Conservation (phyloP, 768 basidiomycete genomes). For the Agaricus blazei region DNA sequence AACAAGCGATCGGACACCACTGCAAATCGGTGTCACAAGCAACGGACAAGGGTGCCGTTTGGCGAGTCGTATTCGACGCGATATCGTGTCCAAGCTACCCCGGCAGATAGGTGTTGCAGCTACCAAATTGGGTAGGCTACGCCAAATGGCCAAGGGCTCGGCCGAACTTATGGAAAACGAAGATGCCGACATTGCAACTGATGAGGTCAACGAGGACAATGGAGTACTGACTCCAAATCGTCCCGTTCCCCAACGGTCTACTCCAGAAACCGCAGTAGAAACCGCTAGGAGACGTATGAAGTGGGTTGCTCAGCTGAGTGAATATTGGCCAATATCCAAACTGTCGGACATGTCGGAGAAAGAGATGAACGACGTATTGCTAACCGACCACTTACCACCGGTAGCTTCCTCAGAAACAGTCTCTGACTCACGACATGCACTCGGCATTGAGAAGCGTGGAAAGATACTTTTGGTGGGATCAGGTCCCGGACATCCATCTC, state of each 20-base stretch:
- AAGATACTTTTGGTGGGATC: slow-evolving; percentile 90
- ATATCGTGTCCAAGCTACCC: slow-evolving; percentile 74
- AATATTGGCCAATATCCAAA: slow-evolving; percentile 86
- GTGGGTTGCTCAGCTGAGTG: slow-evolving; percentile 95
- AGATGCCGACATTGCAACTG: slow-evolving; percentile 25
- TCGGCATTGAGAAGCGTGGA: slow-evolving; percentile 39
- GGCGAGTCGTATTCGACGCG: slow-evolving; percentile 71
- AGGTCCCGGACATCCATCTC: slow-evolving; percentile 90
- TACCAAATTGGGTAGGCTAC: slow-evolving; percentile 63
- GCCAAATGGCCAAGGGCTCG: slow-evolving; percentile 43
- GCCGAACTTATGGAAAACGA: slow-evolving; percentile 16
- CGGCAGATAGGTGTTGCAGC: slow-evolving; percentile 72
- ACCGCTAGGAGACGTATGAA: slow-evolving; percentile 65
- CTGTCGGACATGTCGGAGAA: slow-evolving; percentile 61
- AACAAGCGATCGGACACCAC: slow-evolving; percentile 39
- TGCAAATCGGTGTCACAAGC: slow-evolving; percentile 83
- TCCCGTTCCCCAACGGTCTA: slow-evolving; percentile 54
- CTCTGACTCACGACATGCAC: slow-evolving; percentile 28
- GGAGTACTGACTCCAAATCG: slow-evolving; percentile 56
- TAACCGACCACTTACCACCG: slow-evolving; percentile 24
- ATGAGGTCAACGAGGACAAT: slow-evolving; percentile 50
- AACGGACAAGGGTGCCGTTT: slow-evolving; percentile 91
- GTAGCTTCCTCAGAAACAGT: slow-evolving; percentile 10
- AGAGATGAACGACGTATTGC: slow-evolving; percentile 66
- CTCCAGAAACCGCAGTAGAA: slow-evolving; percentile 37